Conservation (phyloP, 2,329 filamentous ascomycete genomes). For the Chaetoscypha palmicola region DNA sequence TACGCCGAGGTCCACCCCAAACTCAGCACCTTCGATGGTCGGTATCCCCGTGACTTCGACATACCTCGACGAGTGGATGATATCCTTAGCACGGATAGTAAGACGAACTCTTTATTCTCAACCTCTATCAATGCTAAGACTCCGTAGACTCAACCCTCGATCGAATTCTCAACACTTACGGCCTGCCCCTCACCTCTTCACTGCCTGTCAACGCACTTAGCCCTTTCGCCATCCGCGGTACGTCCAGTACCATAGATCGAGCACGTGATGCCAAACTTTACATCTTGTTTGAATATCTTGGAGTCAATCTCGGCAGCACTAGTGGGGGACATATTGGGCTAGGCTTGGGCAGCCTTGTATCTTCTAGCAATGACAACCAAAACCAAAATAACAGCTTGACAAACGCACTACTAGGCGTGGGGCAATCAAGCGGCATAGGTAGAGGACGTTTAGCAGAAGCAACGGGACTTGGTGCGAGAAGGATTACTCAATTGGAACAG, state of each 20-base stretch:
- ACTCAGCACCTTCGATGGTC: slow-evolving; percentile 7
- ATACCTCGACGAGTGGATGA: slow-evolving; percentile 14
- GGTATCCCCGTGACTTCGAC: slow-evolving; percentile 19
- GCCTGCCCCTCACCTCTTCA: not conserved
- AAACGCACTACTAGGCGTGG: no score
- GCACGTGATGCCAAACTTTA: slow-evolving; percentile 1
- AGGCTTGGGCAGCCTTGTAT: not conserved
- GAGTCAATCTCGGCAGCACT: not conserved
- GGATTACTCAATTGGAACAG: no score
- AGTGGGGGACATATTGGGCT: not conserved
- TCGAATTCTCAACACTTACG: slow-evolving; percentile 4
- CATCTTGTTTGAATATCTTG: slow-evolving; percentile 1
- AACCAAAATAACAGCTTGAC: no score
- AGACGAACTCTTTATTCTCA: slow-evolving; percentile 1
- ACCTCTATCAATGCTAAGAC: not conserved
- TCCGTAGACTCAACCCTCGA: not conserved
- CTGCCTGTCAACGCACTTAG: not conserved
- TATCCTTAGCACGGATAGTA: slow-evolving; percentile 18
- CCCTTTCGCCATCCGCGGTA: no score
- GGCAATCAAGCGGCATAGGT: no score
- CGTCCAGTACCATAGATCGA: not conserved
- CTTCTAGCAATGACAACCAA: no score
- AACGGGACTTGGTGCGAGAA: no score
- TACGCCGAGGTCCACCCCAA: slow-evolving; percentile 24
- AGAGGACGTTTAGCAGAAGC: no score